These are phyloP conservation scores for Mucor sp. DNA, from an alignment of 371 early-diverging fungal genomes.

Conservation along the genomic window DNA sequence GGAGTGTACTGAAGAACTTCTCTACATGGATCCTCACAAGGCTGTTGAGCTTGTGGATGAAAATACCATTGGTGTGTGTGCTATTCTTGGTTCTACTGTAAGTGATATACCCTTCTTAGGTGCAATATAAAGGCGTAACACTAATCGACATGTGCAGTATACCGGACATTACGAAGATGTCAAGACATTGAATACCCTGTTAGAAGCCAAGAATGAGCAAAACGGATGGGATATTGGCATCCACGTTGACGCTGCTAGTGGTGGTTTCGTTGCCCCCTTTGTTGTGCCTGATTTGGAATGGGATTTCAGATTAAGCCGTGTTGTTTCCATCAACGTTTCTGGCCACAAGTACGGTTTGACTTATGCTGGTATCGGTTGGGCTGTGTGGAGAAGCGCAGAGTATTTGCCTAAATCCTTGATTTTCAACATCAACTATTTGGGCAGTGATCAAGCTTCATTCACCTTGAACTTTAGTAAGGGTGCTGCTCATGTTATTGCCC, in stretches of 20 bases:
- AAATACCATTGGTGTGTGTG: constrained; percentile 77
- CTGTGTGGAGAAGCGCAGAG: constrained; percentile 61
- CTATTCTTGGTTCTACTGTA: constrained; percentile 72
- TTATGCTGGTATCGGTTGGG: constrained; percentile 73
- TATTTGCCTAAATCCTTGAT: constrained; percentile 67
- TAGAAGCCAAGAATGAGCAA: constrained; percentile 58
- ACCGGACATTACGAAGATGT: constrained; percentile 84
- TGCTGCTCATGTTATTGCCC: constrained; percentile 63
- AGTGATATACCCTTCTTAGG: constrained; percentile 2
- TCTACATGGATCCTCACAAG: constrained; percentile 59
- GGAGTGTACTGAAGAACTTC: constrained; percentile 49
- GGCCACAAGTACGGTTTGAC: constrained; percentile 82
- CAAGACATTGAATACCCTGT: constrained; percentile 55
- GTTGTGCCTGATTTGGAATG: constrained; percentile 70
- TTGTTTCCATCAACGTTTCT: constrained; percentile 70
- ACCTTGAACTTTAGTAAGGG: constrained; percentile 74
- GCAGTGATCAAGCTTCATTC: constrained; percentile 64
- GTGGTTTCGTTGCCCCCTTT: constrained; percentile 83
- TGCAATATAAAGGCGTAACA: too few species aligned
- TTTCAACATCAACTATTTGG: constrained; percentile 70
- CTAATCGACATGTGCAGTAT: constrained; percentile 37
- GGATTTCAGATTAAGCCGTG: constrained; percentile 71
- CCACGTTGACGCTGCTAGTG: constrained; percentile 80
- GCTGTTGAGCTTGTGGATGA: constrained; percentile 68
- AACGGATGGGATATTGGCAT: constrained; percentile 68